Base-by-base conservation (phyloP, 2,329 filamentous ascomycete species). In the Penicillium sp. region DNA sequence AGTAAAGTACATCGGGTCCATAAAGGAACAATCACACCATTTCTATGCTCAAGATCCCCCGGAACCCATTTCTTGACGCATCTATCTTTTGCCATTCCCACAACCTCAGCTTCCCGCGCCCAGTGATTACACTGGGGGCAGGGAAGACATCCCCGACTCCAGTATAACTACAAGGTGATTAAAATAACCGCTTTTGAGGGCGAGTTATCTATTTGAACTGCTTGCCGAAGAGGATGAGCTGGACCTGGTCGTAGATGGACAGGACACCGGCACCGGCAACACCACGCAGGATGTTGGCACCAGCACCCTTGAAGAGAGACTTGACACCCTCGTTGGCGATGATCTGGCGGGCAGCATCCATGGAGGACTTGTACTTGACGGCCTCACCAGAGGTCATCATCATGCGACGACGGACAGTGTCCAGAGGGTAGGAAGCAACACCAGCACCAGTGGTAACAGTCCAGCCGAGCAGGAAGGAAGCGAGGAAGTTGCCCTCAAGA, bases 201-300 rank as follows among this genome's bases (percentile, higher is more conserved):
- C 53, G 56, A 65, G 63, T 63, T 53, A 64, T 74, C 62, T 75
- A 77, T 80, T 95, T 96, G 92, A 92, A 99, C 85, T 92, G 90
- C 92, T 99, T 97, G 81, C 94, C 94, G 90, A 99, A 99, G 82
- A 99, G 82, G 80, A 99, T 82, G 79, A 99, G 87, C 89, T 99
- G 94, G 81, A 90, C 90, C 87, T 97, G 93, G 81, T 99, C 94
- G 85, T 99, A 99, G 91, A 99, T 97, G 81, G 94, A 99, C 79
- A 99, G 87, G 79, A 99, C 94, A 99, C 94, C 94, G 85, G 94
- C 94, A 91, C 94, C 95, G 77, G 94, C 94, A 77, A 99, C 94
- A 97, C 94, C 95, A 96, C 94, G 94, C 84, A 99, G 94, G 78
- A 99, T 99, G 91, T 99, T 99, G 88, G 94, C 94, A 91, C 94